Base-by-base conservation (phyloP, 2,329 filamentous ascomycete genomes). In the Calonectria fujianensis region DNA sequence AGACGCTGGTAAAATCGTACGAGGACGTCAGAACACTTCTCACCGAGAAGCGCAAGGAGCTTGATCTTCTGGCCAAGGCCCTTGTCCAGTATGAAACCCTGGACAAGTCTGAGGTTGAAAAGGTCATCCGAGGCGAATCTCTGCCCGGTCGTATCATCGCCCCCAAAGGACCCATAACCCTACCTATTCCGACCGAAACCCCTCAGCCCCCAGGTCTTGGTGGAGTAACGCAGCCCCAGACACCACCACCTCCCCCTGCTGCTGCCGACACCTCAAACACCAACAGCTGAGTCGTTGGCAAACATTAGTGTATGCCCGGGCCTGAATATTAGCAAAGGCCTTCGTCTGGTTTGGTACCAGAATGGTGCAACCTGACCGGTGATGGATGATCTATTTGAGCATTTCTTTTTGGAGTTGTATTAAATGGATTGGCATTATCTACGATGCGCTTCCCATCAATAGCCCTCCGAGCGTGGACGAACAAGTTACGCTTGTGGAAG, bases 1-100 rank as follows among this genome's bases (percentile, higher is more conserved):
- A 93, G 61, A 90, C 97, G 18, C 90, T 98, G 54, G 94, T 96
- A 80, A 96, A 97, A 82, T 94, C 94, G 20, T 94, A 95, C 75
- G 88, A 91, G 70, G 94, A 96, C 45, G 95, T 96, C 52, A 86
- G 89, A 59, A 90, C 91, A 61, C 89, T 98, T 6, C 86, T 99
- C 61, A 91, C 90, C 1, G 90, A 92, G 45, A 95, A 94, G 84
- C 92, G 96, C 71, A 93, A 94, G 74, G 96, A 98, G 84, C 90
- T 99, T 10, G 96, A 99, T 80, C 88, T 95, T 14, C 88, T 99
- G 13, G 96, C 97, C 35, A 93, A 96, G 82, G 97, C 96, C 8
- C 90, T 99, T 13, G 92, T 99, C 41, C 93, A 98, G 85, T 98
- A 98, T 85, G 97, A 99, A 88, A 98, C 96, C 0, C 87, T 99